Evolutionary conservation across 495 filamentous ascomycete genomes (phyloP).

Genomic region (Trichoderma gamsii): DNA sequence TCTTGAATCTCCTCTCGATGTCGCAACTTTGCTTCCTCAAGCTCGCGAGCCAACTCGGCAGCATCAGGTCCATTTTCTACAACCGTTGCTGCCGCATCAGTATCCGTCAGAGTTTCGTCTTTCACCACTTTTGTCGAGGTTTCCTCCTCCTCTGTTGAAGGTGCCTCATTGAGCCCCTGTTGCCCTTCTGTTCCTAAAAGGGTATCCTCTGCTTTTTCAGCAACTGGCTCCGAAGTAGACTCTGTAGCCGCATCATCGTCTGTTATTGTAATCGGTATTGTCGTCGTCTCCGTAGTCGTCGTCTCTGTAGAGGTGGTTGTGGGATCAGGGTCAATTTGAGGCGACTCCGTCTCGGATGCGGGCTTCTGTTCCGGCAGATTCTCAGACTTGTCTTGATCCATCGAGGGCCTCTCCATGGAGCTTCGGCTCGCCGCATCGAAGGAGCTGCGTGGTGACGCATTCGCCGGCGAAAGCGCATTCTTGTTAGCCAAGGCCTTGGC

Average conservation of each 20-base stretch:
- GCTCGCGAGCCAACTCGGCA: conserved; percentile 47
- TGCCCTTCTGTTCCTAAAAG: no score
- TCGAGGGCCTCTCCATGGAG: conserved; percentile 4
- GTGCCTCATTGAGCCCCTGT: background rate
- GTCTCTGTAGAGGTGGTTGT: background rate
- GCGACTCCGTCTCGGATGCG: background rate
- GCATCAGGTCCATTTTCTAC: conserved; percentile 23
- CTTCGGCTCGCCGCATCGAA: conserved; percentile 22
- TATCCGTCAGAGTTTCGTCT: conserved; percentile 21
- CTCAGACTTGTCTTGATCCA: background rate
- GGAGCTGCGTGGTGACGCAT: conserved; percentile 20
- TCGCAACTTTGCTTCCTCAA: conserved; percentile 54
- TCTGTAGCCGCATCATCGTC: background rate
- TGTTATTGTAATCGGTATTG: background rate
- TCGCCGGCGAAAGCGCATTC: conserved; percentile 12
- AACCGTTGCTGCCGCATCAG: conserved; percentile 14
- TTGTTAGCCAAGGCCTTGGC: conserved; percentile 56
- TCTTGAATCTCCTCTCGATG: conserved; percentile 73
- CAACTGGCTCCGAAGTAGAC: background rate
- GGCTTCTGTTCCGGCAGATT: background rate
- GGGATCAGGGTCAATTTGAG: no score
- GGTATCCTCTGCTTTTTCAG: background rate
- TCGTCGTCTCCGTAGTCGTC: background rate
- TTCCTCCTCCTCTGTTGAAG: background rate
- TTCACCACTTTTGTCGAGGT: conserved; percentile 20